phyloP scores from a whole-genome alignment of 805 yeast species.

The Wickerhamomyces sydowiorum region DNA sequence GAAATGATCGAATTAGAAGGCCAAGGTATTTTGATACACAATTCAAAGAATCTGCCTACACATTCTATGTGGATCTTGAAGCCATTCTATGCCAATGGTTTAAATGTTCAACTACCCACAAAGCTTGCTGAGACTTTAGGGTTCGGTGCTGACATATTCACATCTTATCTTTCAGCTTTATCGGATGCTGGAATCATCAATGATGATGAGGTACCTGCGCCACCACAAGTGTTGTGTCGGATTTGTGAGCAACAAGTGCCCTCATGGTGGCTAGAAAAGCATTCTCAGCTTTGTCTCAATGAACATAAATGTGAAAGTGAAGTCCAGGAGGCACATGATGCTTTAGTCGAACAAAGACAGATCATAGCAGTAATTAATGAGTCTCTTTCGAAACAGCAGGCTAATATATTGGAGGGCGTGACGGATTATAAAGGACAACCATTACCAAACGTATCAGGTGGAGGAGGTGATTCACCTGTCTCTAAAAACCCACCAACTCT shows the following conservation, averaged over 20 bases:
- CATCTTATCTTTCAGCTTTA: constrained; percentile 60
- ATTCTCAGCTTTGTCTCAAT: constrained; percentile 78
- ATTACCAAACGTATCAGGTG: constrained; percentile 28
- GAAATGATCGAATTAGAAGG: constrained; percentile 77
- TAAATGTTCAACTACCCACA: constrained; percentile 64
- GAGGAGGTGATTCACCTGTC: not conserved
- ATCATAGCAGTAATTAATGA: constrained; percentile 36
- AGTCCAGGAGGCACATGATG: constrained; percentile 70
- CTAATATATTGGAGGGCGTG: not conserved
- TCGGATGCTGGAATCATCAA: constrained; percentile 61
- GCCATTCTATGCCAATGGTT: constrained; percentile 62
- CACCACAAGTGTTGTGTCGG: constrained; percentile 77
- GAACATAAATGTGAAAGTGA: constrained; percentile 82
- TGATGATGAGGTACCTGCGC: constrained; percentile 66
- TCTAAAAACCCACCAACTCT: constrained; percentile 8
- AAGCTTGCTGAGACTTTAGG: constrained; percentile 74
- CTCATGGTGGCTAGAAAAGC: constrained; percentile 94
- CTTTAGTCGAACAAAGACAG: constrained; percentile 62
- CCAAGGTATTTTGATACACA: constrained; percentile 83
- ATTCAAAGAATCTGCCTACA: constrained; percentile 51
- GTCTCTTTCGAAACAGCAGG: constrained; percentile 20
- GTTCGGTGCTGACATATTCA: constrained; percentile 82
- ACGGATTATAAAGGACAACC: constrained; percentile 55
- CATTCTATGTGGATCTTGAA: constrained; percentile 93
- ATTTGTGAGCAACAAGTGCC: constrained; percentile 91